Conservation (phyloP, 805 yeast genomes). For the Starmerella asiatica region DNA sequence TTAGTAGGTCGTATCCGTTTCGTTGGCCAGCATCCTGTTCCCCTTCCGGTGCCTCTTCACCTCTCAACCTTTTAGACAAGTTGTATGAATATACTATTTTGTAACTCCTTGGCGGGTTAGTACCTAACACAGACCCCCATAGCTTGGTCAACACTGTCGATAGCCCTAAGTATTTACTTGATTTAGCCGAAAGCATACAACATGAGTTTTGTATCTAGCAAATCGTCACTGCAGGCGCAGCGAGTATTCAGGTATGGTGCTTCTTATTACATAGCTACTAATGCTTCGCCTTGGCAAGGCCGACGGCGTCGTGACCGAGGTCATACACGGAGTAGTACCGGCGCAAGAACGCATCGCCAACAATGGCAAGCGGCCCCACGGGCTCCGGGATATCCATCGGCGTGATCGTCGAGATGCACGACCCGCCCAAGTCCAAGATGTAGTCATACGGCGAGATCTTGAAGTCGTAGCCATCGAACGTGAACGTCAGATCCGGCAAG, state of each 20-base stretch:
- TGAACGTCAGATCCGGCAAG: conserved; percentile 86
- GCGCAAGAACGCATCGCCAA: conserved; percentile 97
- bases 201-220: neutral
- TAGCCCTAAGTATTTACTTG: too few species aligned
- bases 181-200: too few species aligned
- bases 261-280: neutral
- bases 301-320: conserved; percentile 80
- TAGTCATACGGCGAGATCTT: conserved; percentile 82
- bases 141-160: too few species aligned
- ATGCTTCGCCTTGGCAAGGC: conserved; percentile 68
- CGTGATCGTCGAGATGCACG: conserved; percentile 91
- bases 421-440: conserved; percentile 85
- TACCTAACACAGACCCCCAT: too few species aligned
- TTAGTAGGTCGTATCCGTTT: too few species aligned
- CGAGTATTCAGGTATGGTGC: neutral
- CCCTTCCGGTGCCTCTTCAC: too few species aligned
- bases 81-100: too few species aligned
- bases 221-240: too few species aligned
- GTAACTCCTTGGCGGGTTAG: too few species aligned
- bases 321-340: conserved; percentile 90
- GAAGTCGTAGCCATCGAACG: conserved; percentile 80
- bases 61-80: too few species aligned
- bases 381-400: conserved; percentile 97
- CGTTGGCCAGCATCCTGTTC: too few species aligned
- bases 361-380: conserved; percentile 87